Conservation (phyloP, 371 early-diverging fungal species). For the Mucor lusitanicus region DNA sequence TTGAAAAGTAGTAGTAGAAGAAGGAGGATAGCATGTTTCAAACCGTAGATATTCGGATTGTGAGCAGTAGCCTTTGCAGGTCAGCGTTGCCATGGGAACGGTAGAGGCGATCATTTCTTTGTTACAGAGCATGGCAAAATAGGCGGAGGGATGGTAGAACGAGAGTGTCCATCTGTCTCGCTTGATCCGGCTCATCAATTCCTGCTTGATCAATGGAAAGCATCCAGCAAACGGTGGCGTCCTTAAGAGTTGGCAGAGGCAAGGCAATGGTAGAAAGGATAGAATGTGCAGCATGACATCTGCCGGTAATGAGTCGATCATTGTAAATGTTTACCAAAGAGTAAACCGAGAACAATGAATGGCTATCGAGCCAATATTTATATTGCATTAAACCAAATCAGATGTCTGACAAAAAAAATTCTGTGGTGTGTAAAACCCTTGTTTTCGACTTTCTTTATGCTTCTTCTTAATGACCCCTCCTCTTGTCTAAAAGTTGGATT, state of each 20-base stretch:
- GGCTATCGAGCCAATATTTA: not conserved
- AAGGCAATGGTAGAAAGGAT: constrained; percentile 4
- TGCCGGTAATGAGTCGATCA: constrained; percentile 5
- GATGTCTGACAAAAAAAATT: not conserved
- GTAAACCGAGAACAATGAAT: not conserved
- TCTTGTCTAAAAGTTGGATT: not conserved
- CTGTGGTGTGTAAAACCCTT: not conserved
- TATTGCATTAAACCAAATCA: not conserved
- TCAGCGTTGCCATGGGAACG: not conserved
- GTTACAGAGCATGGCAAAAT: constrained; percentile 16
- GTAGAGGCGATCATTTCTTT: not conserved
- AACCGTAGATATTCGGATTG: constrained; percentile 11
- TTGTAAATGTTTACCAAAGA: not conserved
- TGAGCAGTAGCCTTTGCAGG: constrained; percentile 14
- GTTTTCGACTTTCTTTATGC: not conserved
- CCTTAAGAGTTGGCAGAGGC: not conserved
- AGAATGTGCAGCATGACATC: constrained; percentile 13
- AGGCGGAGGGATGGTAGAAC: constrained; percentile 5
- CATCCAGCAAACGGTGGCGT: not conserved
- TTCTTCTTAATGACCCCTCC: not conserved
- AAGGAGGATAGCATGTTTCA: not conserved
- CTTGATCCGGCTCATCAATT: constrained; percentile 8
- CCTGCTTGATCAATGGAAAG: not conserved
- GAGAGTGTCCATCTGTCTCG: constrained; percentile 4
- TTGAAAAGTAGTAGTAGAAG: not conserved